Evolutionary conservation across 2,329 filamentous ascomycete genomes (phyloP).

Genomic region (Fusarium abutilonis): DNA sequence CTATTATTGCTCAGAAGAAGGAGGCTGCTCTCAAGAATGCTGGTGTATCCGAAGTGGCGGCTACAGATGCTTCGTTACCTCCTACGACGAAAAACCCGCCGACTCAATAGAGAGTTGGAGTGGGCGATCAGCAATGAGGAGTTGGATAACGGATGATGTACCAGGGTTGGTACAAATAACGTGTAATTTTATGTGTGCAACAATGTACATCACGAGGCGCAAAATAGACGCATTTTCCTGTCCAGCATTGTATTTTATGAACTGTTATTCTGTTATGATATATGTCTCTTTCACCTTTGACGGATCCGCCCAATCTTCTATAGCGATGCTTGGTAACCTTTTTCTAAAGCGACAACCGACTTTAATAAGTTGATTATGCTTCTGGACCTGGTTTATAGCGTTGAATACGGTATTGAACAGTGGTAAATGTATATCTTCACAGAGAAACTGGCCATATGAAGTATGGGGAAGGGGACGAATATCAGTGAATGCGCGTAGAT

Average conservation of each 20-base stretch:
- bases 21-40: slow-evolving; percentile 53
- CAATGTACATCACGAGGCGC: slow-evolving; percentile 48
- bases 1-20: slow-evolving; percentile 67
- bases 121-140: slow-evolving; percentile 6
- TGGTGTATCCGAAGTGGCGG: slow-evolving; percentile 49
- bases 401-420: too few species aligned
- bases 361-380: too few species aligned
- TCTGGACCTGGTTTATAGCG: too few species aligned
- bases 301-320: too few species aligned
- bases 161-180: slow-evolving; percentile 30
- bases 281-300: too few species aligned
- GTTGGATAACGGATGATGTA: slow-evolving; percentile 30
- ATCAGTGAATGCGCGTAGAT: too few species aligned
- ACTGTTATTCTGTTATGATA: too few species aligned
- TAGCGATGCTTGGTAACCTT: too few species aligned
- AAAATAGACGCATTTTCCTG: slow-evolving; percentile 44
- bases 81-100: slow-evolving; percentile 31
- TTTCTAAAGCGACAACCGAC: too few species aligned
- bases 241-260: slow-evolving; percentile 3
- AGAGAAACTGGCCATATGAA: too few species aligned
- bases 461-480: too few species aligned
- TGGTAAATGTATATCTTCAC: too few species aligned
- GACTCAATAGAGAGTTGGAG: slow-evolving; percentile 30
- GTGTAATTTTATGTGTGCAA: slow-evolving; percentile 50
- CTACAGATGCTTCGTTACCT: slow-evolving; percentile 32